These are phyloP conservation scores for Berkeleyomyces rouxiae DNA, from an alignment of 2,329 filamentous ascomycete species.

Conservation along the genomic window DNA sequence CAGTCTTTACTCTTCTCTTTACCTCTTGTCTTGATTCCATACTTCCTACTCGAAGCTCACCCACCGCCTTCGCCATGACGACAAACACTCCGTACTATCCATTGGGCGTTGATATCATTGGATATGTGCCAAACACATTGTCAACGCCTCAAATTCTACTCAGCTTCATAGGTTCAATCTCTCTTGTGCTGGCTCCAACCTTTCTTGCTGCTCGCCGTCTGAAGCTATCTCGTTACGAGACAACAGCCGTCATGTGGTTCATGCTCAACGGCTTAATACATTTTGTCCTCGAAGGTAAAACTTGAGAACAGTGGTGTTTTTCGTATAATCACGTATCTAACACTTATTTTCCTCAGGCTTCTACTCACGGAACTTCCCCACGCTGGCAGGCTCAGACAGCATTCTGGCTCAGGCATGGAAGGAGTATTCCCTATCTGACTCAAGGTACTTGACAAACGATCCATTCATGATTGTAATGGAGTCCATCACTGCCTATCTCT, in stretches of 20 bases:
- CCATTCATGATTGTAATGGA: slow-evolving; percentile 41
- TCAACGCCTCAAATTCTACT: slow-evolving; percentile 40
- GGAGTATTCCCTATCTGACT: slow-evolving; percentile 40
- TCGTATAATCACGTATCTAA: neutral
- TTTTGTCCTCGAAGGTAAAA: slow-evolving; percentile 26
- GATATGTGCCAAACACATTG: slow-evolving; percentile 50
- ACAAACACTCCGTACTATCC: slow-evolving; percentile 54
- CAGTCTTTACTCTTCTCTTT: neutral
- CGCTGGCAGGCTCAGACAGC: slow-evolving; percentile 25
- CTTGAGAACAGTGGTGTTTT: neutral
- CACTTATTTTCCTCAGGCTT: slow-evolving; percentile 24
- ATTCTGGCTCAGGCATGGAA: slow-evolving; percentile 40
- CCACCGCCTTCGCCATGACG: neutral
- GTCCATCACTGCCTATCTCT: slow-evolving; percentile 33
- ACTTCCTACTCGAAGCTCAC: neutral
- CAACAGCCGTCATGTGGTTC: slow-evolving; percentile 55
- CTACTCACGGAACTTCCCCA: slow-evolving; percentile 28
- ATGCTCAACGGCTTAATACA: slow-evolving; percentile 45
- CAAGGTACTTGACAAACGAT: slow-evolving; percentile 36
- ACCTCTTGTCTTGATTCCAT: neutral
- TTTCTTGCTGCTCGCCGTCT: slow-evolving; percentile 39
- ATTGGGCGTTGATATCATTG: slow-evolving; percentile 40
- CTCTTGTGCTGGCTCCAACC: slow-evolving; percentile 39
- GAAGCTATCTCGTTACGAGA: slow-evolving; percentile 35
- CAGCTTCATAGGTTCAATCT: slow-evolving; percentile 40